Evolutionary conservation across 306 rosid genomes (phyloP).

Genomic region (Pterocarpus santalinus): DNA sequence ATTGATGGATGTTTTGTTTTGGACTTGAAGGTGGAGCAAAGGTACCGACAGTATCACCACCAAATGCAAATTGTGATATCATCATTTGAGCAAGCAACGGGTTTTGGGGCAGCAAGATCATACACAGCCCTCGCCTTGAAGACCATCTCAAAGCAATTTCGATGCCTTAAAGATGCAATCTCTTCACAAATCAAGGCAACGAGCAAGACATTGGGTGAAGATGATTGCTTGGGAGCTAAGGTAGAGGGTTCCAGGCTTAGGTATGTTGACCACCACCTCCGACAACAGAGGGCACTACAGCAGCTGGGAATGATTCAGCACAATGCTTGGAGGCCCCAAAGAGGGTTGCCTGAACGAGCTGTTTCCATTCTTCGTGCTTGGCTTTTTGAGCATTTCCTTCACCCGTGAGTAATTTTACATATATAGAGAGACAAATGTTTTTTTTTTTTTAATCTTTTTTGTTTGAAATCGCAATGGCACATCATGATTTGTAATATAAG

Average conservation of each 20-base stretch:
- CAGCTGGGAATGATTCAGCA: constrained; percentile 82
- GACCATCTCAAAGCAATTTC: constrained; percentile 82
- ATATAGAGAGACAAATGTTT: too few species aligned
- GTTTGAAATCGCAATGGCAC: too few species aligned
- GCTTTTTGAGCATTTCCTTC: constrained; percentile 91
- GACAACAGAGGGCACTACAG: constrained; percentile 79
- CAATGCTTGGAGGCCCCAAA: constrained; percentile 84
- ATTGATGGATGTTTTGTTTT: not conserved
- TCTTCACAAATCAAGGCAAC: constrained; percentile 62
- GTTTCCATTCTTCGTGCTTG: constrained; percentile 93
- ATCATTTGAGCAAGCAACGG: constrained; percentile 75
- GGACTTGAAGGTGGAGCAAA: constrained; percentile 67
- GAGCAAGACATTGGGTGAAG: constrained; percentile 74
- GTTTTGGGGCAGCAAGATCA: constrained; percentile 68
- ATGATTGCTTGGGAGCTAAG: constrained; percentile 67
- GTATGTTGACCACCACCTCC: constrained; percentile 72
- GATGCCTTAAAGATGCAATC: constrained; percentile 74
- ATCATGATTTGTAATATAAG: too few species aligned
- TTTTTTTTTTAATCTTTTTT: too few species aligned
- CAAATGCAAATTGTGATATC: constrained; percentile 66
- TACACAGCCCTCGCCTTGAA: constrained; percentile 72
- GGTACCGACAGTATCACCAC: constrained; percentile 73
- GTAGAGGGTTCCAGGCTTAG: constrained; percentile 71
- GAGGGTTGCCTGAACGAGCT: constrained; percentile 89
- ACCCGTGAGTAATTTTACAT: constrained; percentile 63